These are phyloP conservation scores for Ensete ventricosum DNA, from an alignment of 176 grass and related monocot species.

Conservation along the genomic window DNA sequence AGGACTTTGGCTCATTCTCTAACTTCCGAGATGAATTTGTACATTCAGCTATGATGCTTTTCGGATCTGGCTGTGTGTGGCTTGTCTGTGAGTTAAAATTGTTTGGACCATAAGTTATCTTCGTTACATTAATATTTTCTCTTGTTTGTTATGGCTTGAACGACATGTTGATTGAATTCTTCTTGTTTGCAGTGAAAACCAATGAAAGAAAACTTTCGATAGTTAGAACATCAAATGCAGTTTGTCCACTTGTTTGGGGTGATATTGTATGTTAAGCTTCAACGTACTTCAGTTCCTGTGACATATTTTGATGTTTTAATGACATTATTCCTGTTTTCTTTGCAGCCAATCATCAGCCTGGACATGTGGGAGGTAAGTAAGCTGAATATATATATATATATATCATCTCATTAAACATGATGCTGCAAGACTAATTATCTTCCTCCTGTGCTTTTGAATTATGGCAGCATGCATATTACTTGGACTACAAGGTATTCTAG, in stretches of 20 bases:
- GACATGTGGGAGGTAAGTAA: constrained; percentile 94
- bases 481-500: constrained; percentile 71
- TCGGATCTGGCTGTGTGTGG: constrained; percentile 89
- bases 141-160: not conserved
- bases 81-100: constrained; percentile 56
- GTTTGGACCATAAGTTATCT: not conserved
- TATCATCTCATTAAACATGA: constrained; percentile 1
- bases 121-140: not conserved
- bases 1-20: constrained; percentile 73
- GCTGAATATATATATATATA: not conserved
- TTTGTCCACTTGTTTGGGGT: constrained; percentile 71
- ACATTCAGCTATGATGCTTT: constrained; percentile 36
- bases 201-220: constrained; percentile 55
- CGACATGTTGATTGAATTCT: constrained; percentile 3
- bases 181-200: constrained; percentile 47
- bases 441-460: constrained; percentile 19
- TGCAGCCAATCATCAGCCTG: constrained; percentile 76
- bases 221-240: constrained; percentile 68
- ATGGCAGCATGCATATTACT: constrained; percentile 82
- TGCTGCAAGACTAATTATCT: constrained; percentile 24
- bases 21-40: constrained; percentile 87
- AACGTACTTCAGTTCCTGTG: not conserved
- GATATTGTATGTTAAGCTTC: constrained; percentile 63
- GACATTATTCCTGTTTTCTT: constrained; percentile 23
- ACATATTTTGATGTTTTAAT: not conserved